These are phyloP conservation scores for Meyerozyma athensensis DNA, from an alignment of 1,139 yeast genomes.

Conservation along the genomic window DNA sequence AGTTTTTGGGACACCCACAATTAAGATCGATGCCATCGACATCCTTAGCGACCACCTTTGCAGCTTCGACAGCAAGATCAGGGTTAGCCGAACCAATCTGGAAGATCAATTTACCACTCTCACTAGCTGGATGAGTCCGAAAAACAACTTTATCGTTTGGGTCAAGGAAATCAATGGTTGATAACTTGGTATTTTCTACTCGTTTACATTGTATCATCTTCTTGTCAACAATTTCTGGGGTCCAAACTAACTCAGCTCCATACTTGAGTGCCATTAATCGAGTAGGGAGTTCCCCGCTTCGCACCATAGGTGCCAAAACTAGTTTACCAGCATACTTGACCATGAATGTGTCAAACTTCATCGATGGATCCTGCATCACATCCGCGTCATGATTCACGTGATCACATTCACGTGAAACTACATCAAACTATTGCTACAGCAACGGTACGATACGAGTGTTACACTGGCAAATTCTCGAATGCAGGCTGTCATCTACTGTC, in stretches of 20 bases:
- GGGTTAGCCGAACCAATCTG: conserved; percentile 89
- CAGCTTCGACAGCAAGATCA: conserved; percentile 83
- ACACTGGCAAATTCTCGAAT: too few relatives aligned
- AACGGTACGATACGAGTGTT: too few relatives aligned
- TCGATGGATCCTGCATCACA: too few relatives aligned
- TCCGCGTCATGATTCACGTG: too few relatives aligned
- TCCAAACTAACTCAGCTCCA: conserved; percentile 96
- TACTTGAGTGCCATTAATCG: conserved; percentile 70
- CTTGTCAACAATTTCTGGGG: conserved; percentile 89
- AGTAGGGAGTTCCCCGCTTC: conserved; percentile 92
- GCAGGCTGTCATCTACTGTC: too few relatives aligned
- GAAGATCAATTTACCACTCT: conserved; percentile 64
- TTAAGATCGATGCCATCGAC: conserved; percentile 92
- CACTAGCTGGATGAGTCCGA: conserved; percentile 63
- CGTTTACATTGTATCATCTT: conserved; percentile 70
- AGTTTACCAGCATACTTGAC: conserved; percentile 51
- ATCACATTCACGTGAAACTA: too few relatives aligned
- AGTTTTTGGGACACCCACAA: conserved; percentile 94
- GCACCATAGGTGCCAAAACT: conserved; percentile 93
- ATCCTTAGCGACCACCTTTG: conserved; percentile 70
- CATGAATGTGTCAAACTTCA: conserved; percentile 12
- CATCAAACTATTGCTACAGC: too few relatives aligned
- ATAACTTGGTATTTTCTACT: conserved; percentile 45
- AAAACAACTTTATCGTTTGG: conserved; percentile 47
- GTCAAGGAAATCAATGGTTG: conserved; percentile 57